Base-by-base conservation (phyloP, 257 asterid genomes). In the Capsicum pubescens region DNA sequence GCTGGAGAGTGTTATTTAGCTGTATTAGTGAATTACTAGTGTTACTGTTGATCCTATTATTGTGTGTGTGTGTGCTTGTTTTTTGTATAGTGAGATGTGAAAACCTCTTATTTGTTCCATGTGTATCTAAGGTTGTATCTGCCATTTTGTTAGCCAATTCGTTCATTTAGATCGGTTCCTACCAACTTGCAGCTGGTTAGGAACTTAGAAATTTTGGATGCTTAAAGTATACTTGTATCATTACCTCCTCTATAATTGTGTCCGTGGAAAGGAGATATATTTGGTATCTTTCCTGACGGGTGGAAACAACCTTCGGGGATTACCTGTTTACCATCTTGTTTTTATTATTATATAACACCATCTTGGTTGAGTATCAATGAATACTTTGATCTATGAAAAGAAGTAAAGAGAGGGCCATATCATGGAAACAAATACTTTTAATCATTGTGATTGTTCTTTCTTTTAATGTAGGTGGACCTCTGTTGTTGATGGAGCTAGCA, bases 401-500 rank as follows among this genome's bases (percentile, higher is more conserved):
- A 70, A 5, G 16, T 6, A 76, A 54, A 14, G 13, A 8, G 26
- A 14, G 64, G 64, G 21, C 16, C 82, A 54, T 77, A 26, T 52
- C 14, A 77, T 14, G 50, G 81, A 39, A 54, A 77, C 50, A 54
- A 26, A 54, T 26, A 77, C 26, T 26, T 77, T 26, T 77, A 26
- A 21, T 77, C 50, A 77, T 12, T 54, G 11, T 21, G 48, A 52
- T 54, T 77, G 50, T 32, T 77, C 9, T 82, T 59, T 50, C 50
- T 68, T 68, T 82, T 14, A 68, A 67, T 55, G 55, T 68, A 82
- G 85, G 85, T 16, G 85, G 85, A 36, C 85, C 85, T 15, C 58
- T 66, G 82, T 82, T 66, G 68, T 35, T 82, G 85, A 82, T 82
- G 85, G 85, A 82, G 58, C 68, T 52, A 66, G 74, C 84, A 82